Conservation (phyloP, 345 rosid species). For the Gossypium arboreum region DNA sequence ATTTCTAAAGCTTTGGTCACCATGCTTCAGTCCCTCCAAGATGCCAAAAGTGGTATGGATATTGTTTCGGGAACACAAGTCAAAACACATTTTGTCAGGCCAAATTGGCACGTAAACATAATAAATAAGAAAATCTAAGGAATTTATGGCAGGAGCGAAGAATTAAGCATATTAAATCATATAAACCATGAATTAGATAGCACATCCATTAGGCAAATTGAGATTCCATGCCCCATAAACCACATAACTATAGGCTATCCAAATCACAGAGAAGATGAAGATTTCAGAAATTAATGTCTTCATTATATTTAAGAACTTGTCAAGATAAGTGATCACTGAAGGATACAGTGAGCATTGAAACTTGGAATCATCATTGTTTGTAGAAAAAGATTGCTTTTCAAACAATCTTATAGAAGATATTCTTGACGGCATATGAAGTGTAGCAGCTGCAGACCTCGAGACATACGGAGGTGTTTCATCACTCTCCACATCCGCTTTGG, state of each 20-base stretch:
- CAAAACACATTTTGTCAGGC: constrained; percentile 61
- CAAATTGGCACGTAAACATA: constrained; percentile 46
- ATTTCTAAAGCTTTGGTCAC: constrained; percentile 32
- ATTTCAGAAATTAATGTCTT: constrained; percentile 6
- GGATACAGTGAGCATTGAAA: constrained; percentile 68
- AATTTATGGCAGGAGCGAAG: not conserved
- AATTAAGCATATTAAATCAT: not conserved
- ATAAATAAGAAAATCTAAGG: not conserved
- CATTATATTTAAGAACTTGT: not conserved
- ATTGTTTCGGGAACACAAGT: constrained; percentile 63
- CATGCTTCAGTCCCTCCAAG: constrained; percentile 74
- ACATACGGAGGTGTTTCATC: constrained; percentile 34
- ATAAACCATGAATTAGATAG: not conserved
- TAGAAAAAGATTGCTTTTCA: constrained; percentile 24
- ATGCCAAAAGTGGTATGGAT: constrained; percentile 66
- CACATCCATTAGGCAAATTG: not conserved
- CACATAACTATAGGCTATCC: not conserved
- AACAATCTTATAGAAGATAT: constrained; percentile 51
- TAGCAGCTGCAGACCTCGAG: constrained; percentile 36
- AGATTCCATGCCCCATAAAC: not conserved
- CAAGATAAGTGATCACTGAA: constrained; percentile 16
- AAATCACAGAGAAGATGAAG: not conserved
- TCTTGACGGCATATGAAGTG: constrained; percentile 32
- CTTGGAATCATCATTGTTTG: constrained; percentile 21
- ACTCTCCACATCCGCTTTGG: constrained; percentile 24